These are phyloP conservation scores for Beauveria medogensis DNA, from an alignment of 2,329 filamentous ascomycete genomes.

Conservation along the genomic window DNA sequence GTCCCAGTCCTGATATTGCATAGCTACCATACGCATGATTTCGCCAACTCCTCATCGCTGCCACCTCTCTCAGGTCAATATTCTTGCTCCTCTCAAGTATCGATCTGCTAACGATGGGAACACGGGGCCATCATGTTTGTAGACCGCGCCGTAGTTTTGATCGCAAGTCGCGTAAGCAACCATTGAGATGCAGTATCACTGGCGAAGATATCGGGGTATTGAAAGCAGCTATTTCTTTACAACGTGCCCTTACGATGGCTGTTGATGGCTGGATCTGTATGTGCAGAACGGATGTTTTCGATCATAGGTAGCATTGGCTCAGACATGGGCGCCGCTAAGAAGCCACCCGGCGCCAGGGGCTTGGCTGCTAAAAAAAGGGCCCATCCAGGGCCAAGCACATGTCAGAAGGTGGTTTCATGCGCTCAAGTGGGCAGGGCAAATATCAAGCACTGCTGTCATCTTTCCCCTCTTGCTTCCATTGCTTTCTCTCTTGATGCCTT, in stretches of 20 bases:
- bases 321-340: background rate
- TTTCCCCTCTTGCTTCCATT: background rate
- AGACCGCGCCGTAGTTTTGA: background rate
- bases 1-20: background rate
- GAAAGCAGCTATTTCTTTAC: no score
- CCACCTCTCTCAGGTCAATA: background rate
- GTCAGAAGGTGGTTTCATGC: constrained; percentile 10
- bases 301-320: no score
- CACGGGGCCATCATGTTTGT: no score
- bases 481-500: background rate
- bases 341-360: background rate
- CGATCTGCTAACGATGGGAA: no score
- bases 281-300: no score
- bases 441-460: constrained; percentile 10
- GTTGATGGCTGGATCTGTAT: background rate
- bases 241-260: background rate
- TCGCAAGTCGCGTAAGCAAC: background rate
- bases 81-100: no score
- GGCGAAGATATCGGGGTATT: background rate
- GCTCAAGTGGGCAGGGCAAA: background rate
- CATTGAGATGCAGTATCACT: background rate
- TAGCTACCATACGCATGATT: background rate
- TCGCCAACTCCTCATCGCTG: background rate
- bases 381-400: constrained; percentile 8
- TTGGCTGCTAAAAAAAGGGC: background rate